Evolutionary conservation across 2,329 filamentous ascomycete genomes (phyloP), one percentile per base, ranked within the genome.

Genomic region (Penicillium italicum): DNA sequence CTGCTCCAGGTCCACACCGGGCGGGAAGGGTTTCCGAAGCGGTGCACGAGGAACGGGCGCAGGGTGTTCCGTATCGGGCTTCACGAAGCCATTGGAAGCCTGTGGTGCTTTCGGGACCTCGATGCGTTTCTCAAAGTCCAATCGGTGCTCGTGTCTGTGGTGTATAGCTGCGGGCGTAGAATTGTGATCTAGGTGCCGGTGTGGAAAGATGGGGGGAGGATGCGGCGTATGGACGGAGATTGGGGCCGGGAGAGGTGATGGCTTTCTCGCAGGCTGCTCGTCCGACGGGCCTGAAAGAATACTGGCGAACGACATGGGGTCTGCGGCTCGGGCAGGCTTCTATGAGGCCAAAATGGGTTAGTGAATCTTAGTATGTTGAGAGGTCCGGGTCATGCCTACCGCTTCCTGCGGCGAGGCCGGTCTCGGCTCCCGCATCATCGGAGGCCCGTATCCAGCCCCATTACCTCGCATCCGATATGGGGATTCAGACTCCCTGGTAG

Each of bases 261-360:
- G 70, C 62, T 77, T 81, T 8, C 82, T 79, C 5, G 80, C 77
- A 37, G 72, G 65, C 61, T 68, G 73, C 16, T 84, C 80, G 50
- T 88, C 85, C 53, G 91, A 87, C 53, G 89, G 82, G 63, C 85
- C 91, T 4, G 91, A 93, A 41, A 97, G 86, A 57, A 97, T 95
- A 71, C 92, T 97, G 62, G 91, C 94, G 69, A 97, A 94, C 5
- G 92, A 94, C 92, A 97, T 97, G 50, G 92, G 89, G 71, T 96
- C 89, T 56, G 88, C 87, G 38, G 87, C 81, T 71, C 91, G 86
- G 63, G 84, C 85, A 1, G 88, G 84, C 47, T 88, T 88, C 83
- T 91, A 72, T 34, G 62, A 46, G 41, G 14, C 9, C 42, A 24
- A 20, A 2, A 28, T 52, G 40, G 53, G 38, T 71, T 51, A 68